Conservation (phyloP, 495 filamentous ascomycete genomes). For the Pseudoneurospora amorphoporcata region DNA sequence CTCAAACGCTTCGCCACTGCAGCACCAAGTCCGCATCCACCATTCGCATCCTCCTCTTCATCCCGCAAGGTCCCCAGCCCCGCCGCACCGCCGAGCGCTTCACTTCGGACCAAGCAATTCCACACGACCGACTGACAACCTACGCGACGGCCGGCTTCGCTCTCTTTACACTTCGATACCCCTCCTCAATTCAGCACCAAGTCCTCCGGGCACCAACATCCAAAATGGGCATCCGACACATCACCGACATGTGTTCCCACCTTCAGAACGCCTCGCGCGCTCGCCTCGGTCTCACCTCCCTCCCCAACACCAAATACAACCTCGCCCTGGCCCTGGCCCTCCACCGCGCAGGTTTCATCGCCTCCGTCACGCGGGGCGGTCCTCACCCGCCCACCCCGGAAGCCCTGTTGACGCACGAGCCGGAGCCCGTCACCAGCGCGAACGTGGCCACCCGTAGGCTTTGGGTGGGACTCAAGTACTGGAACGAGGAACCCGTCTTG, state of each 20-base stretch:
- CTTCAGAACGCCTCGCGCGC: conserved; percentile 87
- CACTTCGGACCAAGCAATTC: no score
- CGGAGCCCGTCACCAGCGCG: conserved; percentile 58
- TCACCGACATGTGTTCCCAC: conserved; percentile 79
- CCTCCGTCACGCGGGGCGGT: conserved; percentile 70
- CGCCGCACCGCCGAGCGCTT: no score
- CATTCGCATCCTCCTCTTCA: neutral
- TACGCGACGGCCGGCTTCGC: neutral
- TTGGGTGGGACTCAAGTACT: conserved; percentile 94
- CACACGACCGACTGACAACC: neutral
- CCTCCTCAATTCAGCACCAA: neutral
- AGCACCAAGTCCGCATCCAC: neutral
- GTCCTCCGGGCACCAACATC: neutral
- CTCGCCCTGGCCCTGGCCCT: conserved; percentile 65
- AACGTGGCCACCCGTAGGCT: conserved; percentile 71
- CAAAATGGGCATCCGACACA: conserved; percentile 76
- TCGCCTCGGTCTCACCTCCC: conserved; percentile 75
- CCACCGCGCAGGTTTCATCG: conserved; percentile 74
- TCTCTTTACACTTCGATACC: neutral
- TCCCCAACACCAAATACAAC: conserved; percentile 74
- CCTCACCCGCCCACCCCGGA: conserved; percentile 51
- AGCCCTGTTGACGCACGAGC: conserved; percentile 28
- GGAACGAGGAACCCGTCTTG: conserved; percentile 76
- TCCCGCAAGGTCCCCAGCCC: neutral
- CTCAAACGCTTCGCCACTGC: neutral